Conservation (phyloP, 768 basidiomycete species). For the Galerina sulciceps region DNA sequence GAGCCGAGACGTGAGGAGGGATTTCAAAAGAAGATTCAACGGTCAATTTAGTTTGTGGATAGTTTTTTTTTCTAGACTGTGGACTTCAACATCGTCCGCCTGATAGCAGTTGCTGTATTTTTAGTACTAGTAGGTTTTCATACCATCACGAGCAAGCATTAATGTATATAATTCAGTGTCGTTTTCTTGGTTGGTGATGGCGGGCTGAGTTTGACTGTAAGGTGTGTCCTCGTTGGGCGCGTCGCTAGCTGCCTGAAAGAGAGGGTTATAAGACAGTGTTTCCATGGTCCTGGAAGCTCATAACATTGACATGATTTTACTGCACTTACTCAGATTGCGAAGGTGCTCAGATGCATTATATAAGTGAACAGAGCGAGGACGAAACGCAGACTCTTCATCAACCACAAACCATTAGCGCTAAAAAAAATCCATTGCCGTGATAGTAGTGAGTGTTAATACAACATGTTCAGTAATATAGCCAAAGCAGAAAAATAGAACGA, state of each 20-base stretch:
- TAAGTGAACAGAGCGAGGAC: too few relatives aligned
- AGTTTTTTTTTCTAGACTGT: constrained; percentile 5
- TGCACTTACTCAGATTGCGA: too few relatives aligned
- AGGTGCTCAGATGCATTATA: too few relatives aligned
- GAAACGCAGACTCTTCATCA: too few relatives aligned
- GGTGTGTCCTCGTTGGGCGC: too few relatives aligned
- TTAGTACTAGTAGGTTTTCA: constrained; percentile 15
- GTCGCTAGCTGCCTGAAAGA: too few relatives aligned
- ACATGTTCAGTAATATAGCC: not conserved
- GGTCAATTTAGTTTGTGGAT: constrained; percentile 18
- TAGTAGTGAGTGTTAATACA: not conserved
- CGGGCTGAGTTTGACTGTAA: too few relatives aligned
- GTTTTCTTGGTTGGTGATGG: not conserved
- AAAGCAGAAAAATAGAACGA: not conserved
- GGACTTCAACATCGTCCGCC: constrained; percentile 24
- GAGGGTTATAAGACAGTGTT: too few relatives aligned
- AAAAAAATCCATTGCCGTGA: not conserved
- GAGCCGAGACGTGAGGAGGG: too few relatives aligned
- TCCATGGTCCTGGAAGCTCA: too few relatives aligned
- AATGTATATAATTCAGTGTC: constrained; percentile 3
- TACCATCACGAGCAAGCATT: constrained; percentile 5
- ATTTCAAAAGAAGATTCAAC: constrained; percentile 24
- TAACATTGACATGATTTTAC: too few relatives aligned
- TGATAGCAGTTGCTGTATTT: constrained; percentile 19
- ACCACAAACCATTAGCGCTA: too few relatives aligned